Percentiles rank a stretch among this genome's conserved stretches.
Conservation (phyloP, 2,329 filamentous ascomycete genomes). For the Colletotrichum cordylinicola region DNA sequence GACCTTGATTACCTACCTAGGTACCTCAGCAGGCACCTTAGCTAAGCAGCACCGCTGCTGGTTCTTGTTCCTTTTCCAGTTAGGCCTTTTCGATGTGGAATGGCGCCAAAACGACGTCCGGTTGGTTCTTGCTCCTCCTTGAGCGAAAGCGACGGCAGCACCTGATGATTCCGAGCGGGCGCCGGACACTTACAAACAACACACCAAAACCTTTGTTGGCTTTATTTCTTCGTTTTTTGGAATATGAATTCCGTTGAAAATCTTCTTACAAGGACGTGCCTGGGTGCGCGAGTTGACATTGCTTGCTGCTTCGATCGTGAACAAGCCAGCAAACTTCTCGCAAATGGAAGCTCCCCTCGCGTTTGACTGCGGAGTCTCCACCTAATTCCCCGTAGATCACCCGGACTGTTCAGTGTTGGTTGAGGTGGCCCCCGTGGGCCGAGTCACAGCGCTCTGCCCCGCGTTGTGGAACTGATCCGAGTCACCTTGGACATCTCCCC, state of each 20-base stretch:
- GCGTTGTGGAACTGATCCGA: background rate
- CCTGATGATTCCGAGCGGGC: background rate
- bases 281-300: background rate
- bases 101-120: background rate
- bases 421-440: background rate
- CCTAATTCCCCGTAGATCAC: background rate
- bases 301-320: background rate
- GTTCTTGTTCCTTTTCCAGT: background rate
- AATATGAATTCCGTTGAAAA: background rate
- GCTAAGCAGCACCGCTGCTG: background rate
- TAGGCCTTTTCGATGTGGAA: background rate
- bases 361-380: background rate
- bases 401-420: background rate
- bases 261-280: background rate
- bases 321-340: background rate
- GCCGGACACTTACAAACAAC: background rate
- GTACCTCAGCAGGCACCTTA: background rate
- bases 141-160: background rate
- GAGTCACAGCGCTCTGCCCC: slow-evolving; percentile 7
- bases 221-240: background rate
- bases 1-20: background rate
- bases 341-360: background rate
- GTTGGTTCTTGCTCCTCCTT: background rate
- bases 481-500: background rate
- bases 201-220: background rate